A percentile compares a stretch with the other conserved stretches of the same genome.
Evolutionary conservation across 176 grass and related monocot species (phyloP).

Genomic region (Oryza rufipogon): DNA sequence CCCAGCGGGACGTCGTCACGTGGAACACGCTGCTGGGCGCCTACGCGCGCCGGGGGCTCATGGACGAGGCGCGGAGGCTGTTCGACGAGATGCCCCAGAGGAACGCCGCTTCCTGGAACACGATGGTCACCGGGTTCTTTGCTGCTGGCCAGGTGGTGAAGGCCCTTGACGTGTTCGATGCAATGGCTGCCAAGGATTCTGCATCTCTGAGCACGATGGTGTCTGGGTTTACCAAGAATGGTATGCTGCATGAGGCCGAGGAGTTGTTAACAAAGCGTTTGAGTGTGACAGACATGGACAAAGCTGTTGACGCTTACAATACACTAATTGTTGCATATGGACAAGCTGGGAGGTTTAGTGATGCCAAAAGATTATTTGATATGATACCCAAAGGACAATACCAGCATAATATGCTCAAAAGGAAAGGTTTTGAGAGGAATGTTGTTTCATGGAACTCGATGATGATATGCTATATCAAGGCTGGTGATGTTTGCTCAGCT

Average conservation of each 20-base stretch:
- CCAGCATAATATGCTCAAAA: conserved; percentile 2
- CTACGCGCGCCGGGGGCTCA: conserved; percentile 50
- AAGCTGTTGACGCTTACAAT: conserved; percentile 61
- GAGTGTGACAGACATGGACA: conserved; percentile 35
- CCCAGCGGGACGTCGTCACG: conserved; percentile 48
- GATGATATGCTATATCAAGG: conserved; percentile 68
- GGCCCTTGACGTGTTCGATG: conserved; percentile 55
- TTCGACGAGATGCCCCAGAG: conserved; percentile 57
- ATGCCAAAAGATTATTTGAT: conserved; percentile 67
- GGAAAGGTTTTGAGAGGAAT: conserved; percentile 54
- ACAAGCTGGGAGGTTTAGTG: conserved; percentile 42
- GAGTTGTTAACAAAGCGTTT: conserved; percentile 47
- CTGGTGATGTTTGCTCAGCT: conserved; percentile 51
- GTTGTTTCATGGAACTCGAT: conserved; percentile 77
- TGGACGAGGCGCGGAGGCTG: conserved; percentile 52
- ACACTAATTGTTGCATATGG: conserved; percentile 73
- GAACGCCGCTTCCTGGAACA: conserved; percentile 65
- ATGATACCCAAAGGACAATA: conserved; percentile 50
- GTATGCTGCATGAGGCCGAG: conserved; percentile 49
- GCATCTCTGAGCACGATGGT: conserved; percentile 48
- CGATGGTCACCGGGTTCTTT: conserved; percentile 61
- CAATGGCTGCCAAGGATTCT: conserved; percentile 55
- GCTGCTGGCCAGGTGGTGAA: conserved; percentile 42
- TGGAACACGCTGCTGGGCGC: conserved; percentile 70
- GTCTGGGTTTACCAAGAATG: conserved; percentile 55